Evolutionary conservation across 2,329 filamentous ascomycete species (phyloP), one percentile per base, ranked within the genome.

Genomic region (Camillea tinctor): DNA sequence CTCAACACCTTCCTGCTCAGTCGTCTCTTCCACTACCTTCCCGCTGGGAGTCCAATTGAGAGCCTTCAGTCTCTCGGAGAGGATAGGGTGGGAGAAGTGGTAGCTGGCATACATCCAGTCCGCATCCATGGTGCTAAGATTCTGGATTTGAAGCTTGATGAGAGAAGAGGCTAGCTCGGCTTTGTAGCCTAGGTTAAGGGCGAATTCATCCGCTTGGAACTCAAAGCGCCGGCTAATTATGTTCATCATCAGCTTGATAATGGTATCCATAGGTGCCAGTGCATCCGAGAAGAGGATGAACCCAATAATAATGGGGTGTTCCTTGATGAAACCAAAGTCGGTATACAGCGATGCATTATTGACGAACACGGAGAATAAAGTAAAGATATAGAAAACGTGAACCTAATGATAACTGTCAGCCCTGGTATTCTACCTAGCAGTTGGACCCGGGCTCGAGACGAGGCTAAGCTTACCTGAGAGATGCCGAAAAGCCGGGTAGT

Each of bases 101-200:
- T 98, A 99, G 78, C 90, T 96, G 57, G 95, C 95, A 77, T 96
- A 99, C 85, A 97, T 88, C 90, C 91, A 96, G 78, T 99, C 96
- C 24, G 95, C 95, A 71, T 99, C 95, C 94, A 99, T 98, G 63
- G 92, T 96, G 77, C 92, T 96, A 68, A 99, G 84, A 74, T 99
- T 99, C 81, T 98, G 93, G 72, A 97, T 92, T 79, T 99, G 96
- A 56, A 99, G 90, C 81, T 97, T 97, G 79, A 99, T 93, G 64
- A 99, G 85, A 21, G 92, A 95, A 64, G 87, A 83, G 50, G 93
- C 92, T 56, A 99, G 88, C 75, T 97, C 88, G 52, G 85, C 80
- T 56, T 89, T 86, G 79, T 94, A 97, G 56, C 95, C 95, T 9
- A 97, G 88, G 54, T 88, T 83, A 68, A 88, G 84, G 59, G 94